A percentile compares a stretch with the other conserved stretches of the same genome.
These are phyloP conservation scores for Ophioceras dolichostomum DNA, from an alignment of 2,329 filamentous ascomycete genomes.

Conservation along the genomic window DNA sequence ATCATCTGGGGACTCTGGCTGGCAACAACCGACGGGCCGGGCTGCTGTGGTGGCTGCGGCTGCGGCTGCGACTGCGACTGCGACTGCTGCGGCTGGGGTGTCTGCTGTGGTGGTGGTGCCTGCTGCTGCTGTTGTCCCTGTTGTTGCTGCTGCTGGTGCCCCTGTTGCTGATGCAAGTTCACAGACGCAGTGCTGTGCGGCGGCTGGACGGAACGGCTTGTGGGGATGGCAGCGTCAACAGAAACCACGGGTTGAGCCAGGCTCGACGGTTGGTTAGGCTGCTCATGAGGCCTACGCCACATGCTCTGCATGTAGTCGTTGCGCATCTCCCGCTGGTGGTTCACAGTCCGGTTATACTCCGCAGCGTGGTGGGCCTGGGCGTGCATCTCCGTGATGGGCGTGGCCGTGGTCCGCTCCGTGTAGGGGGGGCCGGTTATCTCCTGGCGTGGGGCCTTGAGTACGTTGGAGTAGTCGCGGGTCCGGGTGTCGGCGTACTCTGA, in stretches of 20 bases:
- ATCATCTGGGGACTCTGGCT: constrained; percentile 55
- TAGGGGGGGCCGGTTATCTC: constrained; percentile 82
- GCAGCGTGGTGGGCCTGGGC: constrained; percentile 80
- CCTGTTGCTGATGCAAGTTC: constrained; percentile 44
- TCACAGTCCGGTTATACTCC: constrained; percentile 80
- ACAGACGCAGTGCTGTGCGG: constrained; percentile 40
- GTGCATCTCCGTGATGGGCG: constrained; percentile 64
- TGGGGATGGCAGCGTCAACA: constrained; percentile 29
- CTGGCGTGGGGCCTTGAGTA: constrained; percentile 69
- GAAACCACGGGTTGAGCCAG: constrained; percentile 33
- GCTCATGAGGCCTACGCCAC: constrained; percentile 76
- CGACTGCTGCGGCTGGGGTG: neutral
- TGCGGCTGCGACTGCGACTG: neutral
- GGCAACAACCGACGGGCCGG: constrained; percentile 30
- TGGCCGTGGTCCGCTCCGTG: constrained; percentile 72
- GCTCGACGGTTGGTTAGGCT: constrained; percentile 37
- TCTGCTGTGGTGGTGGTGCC: neutral
- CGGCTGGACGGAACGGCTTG: constrained; percentile 43
- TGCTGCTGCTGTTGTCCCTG: neutral
- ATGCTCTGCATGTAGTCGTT: constrained; percentile 68
- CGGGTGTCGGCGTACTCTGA: constrained; percentile 68
- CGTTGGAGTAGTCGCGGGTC: constrained; percentile 66
- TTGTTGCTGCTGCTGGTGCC: neutral
- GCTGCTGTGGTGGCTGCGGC: neutral
- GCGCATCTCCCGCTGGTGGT: constrained; percentile 67